These are phyloP conservation scores for Pseudogymnoascus sp. DNA, from an alignment of 2,329 filamentous ascomycete species.

Conservation along the genomic window DNA sequence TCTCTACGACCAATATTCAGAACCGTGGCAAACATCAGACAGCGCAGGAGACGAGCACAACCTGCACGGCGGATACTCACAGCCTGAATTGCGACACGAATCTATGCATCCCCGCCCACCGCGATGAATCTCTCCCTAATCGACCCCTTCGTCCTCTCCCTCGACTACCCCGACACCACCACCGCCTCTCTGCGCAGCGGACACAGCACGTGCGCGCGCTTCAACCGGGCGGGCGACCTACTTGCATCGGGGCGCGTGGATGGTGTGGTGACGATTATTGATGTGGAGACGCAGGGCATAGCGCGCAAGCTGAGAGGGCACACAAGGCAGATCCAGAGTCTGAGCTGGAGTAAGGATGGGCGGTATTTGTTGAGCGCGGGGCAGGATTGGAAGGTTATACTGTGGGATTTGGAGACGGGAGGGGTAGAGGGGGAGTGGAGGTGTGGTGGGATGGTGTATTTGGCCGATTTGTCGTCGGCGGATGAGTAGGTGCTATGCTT, in stretches of 20 bases:
- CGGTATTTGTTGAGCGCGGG: slow-evolving; percentile 77
- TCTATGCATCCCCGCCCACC: slow-evolving; percentile 11
- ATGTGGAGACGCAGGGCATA: slow-evolving; percentile 94
- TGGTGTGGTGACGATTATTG: slow-evolving; percentile 91
- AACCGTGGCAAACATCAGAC: neutral
- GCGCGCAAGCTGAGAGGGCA: slow-evolving; percentile 91
- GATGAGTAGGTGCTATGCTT: slow-evolving; percentile 59
- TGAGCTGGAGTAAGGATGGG: slow-evolving; percentile 92
- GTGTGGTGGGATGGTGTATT: slow-evolving; percentile 90
- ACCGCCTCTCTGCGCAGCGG: slow-evolving; percentile 74
- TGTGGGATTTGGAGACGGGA: slow-evolving; percentile 77
- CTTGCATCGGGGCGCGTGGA: slow-evolving; percentile 90
- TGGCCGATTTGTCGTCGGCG: slow-evolving; percentile 86
- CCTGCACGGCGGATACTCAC: neutral
- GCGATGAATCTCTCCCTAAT: slow-evolving; percentile 64
- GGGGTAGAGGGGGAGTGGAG: slow-evolving; percentile 63
- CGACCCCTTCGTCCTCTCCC: slow-evolving; percentile 61
- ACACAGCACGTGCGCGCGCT: slow-evolving; percentile 63
- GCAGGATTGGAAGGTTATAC: slow-evolving; percentile 91
- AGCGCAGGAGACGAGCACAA: neutral
- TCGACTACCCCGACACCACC: slow-evolving; percentile 85
- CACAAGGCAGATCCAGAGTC: slow-evolving; percentile 83
- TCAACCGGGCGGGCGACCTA: slow-evolving; percentile 91
- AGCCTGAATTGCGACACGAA: slow-evolving; percentile 9
- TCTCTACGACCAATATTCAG: neutral